Base-by-base conservation (phyloP, 2,329 filamentous ascomycete species). In the Myriosclerotinia curreyana region DNA sequence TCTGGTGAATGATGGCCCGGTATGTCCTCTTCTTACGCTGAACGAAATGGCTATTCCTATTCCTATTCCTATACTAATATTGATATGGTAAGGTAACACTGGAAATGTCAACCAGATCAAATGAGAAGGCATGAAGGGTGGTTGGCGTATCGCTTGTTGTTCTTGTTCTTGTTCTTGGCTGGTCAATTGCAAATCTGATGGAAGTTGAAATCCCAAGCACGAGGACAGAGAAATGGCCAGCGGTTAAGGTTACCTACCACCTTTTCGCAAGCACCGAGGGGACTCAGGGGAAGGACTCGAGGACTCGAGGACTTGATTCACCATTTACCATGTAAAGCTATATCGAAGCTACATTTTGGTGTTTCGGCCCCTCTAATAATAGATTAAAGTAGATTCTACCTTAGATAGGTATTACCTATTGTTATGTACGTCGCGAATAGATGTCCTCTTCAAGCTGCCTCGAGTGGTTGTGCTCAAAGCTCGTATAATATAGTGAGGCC, bases 1-100 rank as follows among this genome's bases (percentile, higher is more conserved):
- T 56, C 78, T 97, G 38, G 87, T 97, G 58, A 98, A 98, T 70
- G 94, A 98, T 70, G 86, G 87, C 1, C 87, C 87, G 62, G 86
- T 89, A 42, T 34, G 61, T 58, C 22, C 22, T 25, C 9, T n/a
- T 36, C 22, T 8, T 20, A 17, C 34, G 14, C 28, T 25, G 15
- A 3, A 3, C 14, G 49, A 17, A n/a, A 15, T 40, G 51, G 36
- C 42, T 28, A 11, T 42, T 54, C 20, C 6, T n/a, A n/a, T n/a
- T n/a, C n/a, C n/a, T n/a, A n/a, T n/a, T n/a, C n/a, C 28, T 5
- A 31, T 25, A 42, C 44, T 58, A 50, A 58, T 50, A n/a, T 8
- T 48, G 17, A 34, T 25, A 31, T 40, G 2, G 14, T 20, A 31
- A 74, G 73, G 72, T 74, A 38, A 74, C 73, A 1, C 59, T 74